Percentiles rank a stretch among this genome's conserved stretches.
Evolutionary conservation across 164 flowering plant genomes (phyloP).

Genomic region (Berberis vulgaris): DNA sequence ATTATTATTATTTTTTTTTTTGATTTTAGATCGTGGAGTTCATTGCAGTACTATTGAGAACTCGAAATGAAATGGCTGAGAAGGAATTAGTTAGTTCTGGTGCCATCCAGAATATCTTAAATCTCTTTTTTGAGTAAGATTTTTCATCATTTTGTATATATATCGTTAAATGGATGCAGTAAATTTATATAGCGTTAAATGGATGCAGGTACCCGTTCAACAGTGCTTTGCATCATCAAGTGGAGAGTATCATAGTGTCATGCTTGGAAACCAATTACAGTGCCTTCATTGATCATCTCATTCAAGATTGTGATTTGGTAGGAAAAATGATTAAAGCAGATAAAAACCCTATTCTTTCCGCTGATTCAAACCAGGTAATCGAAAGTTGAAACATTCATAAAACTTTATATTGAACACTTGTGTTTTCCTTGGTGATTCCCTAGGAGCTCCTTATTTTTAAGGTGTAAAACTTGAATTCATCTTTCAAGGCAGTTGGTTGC

Average conservation of each 20-base stretch:
- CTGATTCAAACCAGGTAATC: slow-evolving; percentile 43
- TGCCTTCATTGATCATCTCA: slow-evolving; percentile 56
- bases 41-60: slow-evolving; percentile 56
- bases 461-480: neutral
- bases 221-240: slow-evolving; percentile 86
- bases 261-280: slow-evolving; percentile 75
- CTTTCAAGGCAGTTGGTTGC: neutral
- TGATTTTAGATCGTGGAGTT: slow-evolving; percentile 69
- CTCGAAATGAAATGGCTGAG: slow-evolving; percentile 72
- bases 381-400: neutral
- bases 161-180: neutral
- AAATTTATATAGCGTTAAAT: neutral
- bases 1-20: neutral
- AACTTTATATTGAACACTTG: neutral
- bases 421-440: neutral
- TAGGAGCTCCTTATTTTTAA: too few species aligned
- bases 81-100: slow-evolving; percentile 67
- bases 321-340: slow-evolving; percentile 61
- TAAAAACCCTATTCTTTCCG: slow-evolving; percentile 39
- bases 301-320: slow-evolving; percentile 62
- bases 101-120: slow-evolving; percentile 55
- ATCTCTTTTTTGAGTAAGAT: slow-evolving; percentile 84
- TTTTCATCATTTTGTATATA: neutral
- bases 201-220: slow-evolving; percentile 84
- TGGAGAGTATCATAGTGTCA: slow-evolving; percentile 74